Base-by-base conservation (phyloP, 2,329 filamentous ascomycete genomes). In the Penicillium sp. region DNA sequence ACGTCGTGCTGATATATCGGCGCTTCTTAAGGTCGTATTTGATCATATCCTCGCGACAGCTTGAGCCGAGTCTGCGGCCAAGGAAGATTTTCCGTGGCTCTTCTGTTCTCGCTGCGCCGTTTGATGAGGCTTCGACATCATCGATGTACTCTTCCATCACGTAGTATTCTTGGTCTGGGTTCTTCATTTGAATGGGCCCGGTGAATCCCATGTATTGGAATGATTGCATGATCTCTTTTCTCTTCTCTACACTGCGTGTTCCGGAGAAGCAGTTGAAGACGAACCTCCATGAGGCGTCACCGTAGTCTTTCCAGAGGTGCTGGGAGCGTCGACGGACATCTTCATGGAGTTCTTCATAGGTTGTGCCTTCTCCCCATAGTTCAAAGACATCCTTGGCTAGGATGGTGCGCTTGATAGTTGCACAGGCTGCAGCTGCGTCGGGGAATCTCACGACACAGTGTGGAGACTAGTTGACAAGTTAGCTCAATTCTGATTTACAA, bases 11-110 rank as follows among this genome's bases (percentile, higher is more conserved):
- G 65, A 99, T 97, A 70, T 99, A 99, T 38, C 83, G 82, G 27
- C 94, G 81, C 74, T 96, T 96, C 79, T 99, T 99, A 21, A 99
- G 81, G 70, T 96, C 92, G 67, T 92, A 95, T 22, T 82, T 88
- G 34, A 83, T 78, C 31, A 90, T 81, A 5, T 87, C 79, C 49
- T 89, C 84, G 42, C 93, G 82, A 3, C 83, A 83, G 2, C 89
- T 87, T 11, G 77, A 76, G 2, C 81, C 87, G 22, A 97, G 71
- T 53, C 84, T 83, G 8, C 92, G 85, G 10, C 90, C 91, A 24
- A 97, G 81, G 67, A 88, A 88, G 22, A 91, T 75, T 38, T 76
- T 75, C 34, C 83, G 79, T 0, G 88, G 88, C 2, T 83, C 75
- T 29, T 46, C 41, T 3, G 43, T 24, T n/a, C 74, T 71, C 16